Percentiles rank a stretch among this genome's conserved stretches.
Evolutionary conservation across 345 rosid genomes (phyloP).

Genomic region (Iberis pinnata): DNA sequence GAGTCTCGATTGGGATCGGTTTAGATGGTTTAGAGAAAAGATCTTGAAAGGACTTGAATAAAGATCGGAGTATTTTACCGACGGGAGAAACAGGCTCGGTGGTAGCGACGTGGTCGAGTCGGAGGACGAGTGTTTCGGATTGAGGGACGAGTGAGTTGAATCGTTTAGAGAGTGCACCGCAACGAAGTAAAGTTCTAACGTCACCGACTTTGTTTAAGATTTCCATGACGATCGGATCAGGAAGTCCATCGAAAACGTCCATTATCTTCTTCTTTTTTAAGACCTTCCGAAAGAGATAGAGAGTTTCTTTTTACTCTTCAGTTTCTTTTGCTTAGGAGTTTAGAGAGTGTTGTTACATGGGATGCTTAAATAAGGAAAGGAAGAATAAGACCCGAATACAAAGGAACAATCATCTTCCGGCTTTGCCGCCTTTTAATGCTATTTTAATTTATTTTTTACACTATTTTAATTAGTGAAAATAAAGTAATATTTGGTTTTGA

Average conservation of each 20-base stretch:
- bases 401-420: neutral
- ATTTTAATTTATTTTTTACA: neutral
- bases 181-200: conserved; percentile 28
- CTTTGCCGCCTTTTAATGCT: conserved; percentile 23
- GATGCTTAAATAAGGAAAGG: conserved; percentile 10
- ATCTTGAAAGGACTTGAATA: conserved; percentile 13
- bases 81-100: conserved; percentile 7
- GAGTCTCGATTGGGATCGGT: neutral
- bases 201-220: conserved; percentile 32
- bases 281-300: neutral
- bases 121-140: conserved; percentile 27
- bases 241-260: conserved; percentile 31
- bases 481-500: neutral
- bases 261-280: neutral
- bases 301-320: neutral
- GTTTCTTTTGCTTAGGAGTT: conserved; percentile 8
- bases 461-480: no score
- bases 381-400: neutral
- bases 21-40: conserved; percentile 25
- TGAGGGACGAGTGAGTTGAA: conserved; percentile 28
- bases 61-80: conserved; percentile 6
- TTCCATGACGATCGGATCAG: conserved; percentile 24
- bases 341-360: neutral
- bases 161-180: conserved; percentile 24
- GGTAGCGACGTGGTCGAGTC: neutral